Conservation (phyloP, 352 stramenopile species). For the Pythium brachiatum region DNA sequence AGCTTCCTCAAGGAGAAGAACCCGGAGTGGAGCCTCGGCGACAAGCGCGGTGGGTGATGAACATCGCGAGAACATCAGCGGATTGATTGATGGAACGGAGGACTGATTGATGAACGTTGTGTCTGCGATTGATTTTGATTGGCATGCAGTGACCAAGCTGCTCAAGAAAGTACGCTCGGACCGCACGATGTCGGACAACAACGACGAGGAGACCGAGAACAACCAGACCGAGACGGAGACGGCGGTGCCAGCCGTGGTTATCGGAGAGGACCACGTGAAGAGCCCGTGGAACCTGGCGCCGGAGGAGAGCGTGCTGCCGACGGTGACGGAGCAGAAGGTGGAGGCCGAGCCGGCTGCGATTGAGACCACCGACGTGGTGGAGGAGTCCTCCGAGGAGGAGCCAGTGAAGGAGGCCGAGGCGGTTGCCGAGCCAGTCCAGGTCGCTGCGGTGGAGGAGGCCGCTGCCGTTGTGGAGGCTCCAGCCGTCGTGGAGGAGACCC, state of each 20-base stretch:
- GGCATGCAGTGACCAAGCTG: constrained; percentile 63
- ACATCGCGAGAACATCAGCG: neutral
- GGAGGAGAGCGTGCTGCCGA: constrained; percentile 16
- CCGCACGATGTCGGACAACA: constrained; percentile 15
- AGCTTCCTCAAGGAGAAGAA: constrained; percentile 60
- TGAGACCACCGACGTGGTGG: constrained; percentile 15
- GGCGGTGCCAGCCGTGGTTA: constrained; percentile 4
- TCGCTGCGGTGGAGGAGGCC: constrained; percentile 14
- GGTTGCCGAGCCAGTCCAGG: constrained; percentile 22
- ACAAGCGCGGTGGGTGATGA: constrained; percentile 44
- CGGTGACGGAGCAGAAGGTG: constrained; percentile 16
- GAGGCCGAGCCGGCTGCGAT: constrained; percentile 20
- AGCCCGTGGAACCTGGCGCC: constrained; percentile 53
- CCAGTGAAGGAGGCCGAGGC: constrained; percentile 15
- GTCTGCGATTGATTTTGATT: constrained; percentile 11
- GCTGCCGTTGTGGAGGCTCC: constrained; percentile 8
- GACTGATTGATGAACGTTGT: neutral
- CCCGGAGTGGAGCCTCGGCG: constrained; percentile 63
- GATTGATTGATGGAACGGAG: neutral
- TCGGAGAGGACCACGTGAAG: constrained; percentile 23
- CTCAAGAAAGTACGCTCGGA: constrained; percentile 66
- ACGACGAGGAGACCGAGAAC: constrained; percentile 11
- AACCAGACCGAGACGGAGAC: constrained; percentile 13
- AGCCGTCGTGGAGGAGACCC: constrained; percentile 8
- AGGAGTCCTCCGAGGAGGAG: constrained; percentile 23